A percentile compares a stretch with the other conserved stretches of the same genome.
Conservation (phyloP, 2,329 filamentous ascomycete species). For the Apiospora sp. region DNA sequence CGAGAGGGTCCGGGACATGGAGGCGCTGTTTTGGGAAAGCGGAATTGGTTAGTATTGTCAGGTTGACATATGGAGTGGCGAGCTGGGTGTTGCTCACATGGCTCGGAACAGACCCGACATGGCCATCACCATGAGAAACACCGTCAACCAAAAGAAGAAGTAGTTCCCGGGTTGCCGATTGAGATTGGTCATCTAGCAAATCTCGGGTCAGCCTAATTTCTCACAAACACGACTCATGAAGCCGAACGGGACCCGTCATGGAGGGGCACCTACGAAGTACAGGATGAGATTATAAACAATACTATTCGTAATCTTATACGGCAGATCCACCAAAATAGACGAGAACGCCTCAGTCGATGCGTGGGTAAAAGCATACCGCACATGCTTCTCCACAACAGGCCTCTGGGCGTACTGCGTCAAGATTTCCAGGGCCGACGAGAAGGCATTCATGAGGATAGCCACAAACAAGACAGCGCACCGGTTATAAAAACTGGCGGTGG, state of each 20-base stretch:
- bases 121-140: slow-evolving; percentile 71
- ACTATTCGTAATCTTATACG: slow-evolving; percentile 62
- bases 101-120: slow-evolving; percentile 82
- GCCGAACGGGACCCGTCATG: neutral
- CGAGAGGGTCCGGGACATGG: slow-evolving; percentile 70
- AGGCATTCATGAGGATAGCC: slow-evolving; percentile 65
- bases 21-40: slow-evolving; percentile 48
- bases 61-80: neutral
- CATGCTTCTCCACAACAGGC: slow-evolving; percentile 56
- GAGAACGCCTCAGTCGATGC: slow-evolving; percentile 33
- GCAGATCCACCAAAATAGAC: slow-evolving; percentile 31
- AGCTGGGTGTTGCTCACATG: too few species aligned
- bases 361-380: slow-evolving; percentile 46
- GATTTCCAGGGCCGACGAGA: slow-evolving; percentile 65
- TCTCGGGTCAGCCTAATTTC: neutral
- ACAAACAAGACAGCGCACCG: slow-evolving; percentile 67
- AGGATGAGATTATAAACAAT: slow-evolving; percentile 62
- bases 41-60: neutral
- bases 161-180: slow-evolving; percentile 69
- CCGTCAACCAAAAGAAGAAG: slow-evolving; percentile 79
- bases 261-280: slow-evolving; percentile 54
- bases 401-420: slow-evolving; percentile 52
- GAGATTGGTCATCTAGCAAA: neutral
- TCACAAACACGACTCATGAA: neutral
- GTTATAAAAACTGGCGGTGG: slow-evolving; percentile 60